These are phyloP conservation scores for Smallanthus sonchifolius DNA, from an alignment of 129 eudicot species.

Conservation along the genomic window DNA sequence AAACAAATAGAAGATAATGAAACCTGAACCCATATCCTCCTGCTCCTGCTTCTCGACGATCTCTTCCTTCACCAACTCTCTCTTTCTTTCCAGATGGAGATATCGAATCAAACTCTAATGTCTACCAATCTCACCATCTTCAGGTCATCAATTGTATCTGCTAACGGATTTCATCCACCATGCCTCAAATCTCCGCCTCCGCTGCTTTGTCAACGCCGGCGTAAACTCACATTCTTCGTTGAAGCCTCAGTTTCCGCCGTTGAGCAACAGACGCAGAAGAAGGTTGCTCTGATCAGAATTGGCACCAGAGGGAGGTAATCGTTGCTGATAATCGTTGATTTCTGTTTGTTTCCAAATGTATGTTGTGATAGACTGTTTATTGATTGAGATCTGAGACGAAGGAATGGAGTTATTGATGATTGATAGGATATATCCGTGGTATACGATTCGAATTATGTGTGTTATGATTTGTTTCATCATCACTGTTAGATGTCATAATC, in stretches of 20 bases:
- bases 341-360: not conserved
- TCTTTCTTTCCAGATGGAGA: constrained; percentile 31
- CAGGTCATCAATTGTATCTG: not conserved
- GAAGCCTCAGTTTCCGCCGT: constrained; percentile 60
- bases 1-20: not conserved
- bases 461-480: not conserved
- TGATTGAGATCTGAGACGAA: not conserved
- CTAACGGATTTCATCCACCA: constrained; percentile 34
- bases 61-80: not conserved
- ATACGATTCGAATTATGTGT: not conserved
- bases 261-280: constrained; percentile 33
- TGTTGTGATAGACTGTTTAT: not conserved
- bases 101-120: constrained; percentile 36
- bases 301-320: constrained; percentile 84
- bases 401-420: not conserved
- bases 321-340: not conserved
- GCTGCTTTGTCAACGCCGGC: constrained; percentile 6
- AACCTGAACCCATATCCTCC: not conserved
- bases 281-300: constrained; percentile 60
- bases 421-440: not conserved
- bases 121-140: constrained; percentile 8
- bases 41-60: not conserved
- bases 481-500: not conserved
- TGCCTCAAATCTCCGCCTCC: constrained; percentile 14
- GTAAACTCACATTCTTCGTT: constrained; percentile 2